Evolutionary conservation across 495 filamentous ascomycete genomes (phyloP).

Genomic region (Pseudotulostoma volvatum): DNA sequence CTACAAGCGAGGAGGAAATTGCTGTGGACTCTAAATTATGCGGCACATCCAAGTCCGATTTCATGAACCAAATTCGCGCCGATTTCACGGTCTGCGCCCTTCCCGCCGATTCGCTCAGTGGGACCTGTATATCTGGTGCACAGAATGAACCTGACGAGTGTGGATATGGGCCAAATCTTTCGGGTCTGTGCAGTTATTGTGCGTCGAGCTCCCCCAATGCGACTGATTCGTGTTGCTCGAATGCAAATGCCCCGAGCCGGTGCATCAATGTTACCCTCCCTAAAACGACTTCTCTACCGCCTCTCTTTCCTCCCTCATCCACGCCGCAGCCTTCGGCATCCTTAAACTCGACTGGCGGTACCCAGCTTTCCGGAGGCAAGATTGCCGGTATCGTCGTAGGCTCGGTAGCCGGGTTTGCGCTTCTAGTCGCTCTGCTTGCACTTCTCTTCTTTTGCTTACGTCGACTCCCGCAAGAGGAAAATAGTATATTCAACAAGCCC

Average conservation of each 20-base stretch:
- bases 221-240: constrained; percentile 89
- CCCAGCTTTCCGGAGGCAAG: constrained; percentile 52
- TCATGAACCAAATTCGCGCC: constrained; percentile 64
- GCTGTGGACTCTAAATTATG: constrained; percentile 61
- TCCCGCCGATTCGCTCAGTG: constrained; percentile 59
- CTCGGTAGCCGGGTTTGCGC: constrained; percentile 50
- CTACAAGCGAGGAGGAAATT: constrained; percentile 74
- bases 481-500: constrained; percentile 70
- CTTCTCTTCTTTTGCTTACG: constrained; percentile 43
- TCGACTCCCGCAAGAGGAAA: constrained; percentile 40
- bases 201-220: constrained; percentile 65
- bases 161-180: constrained; percentile 64
- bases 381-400: constrained; percentile 89
- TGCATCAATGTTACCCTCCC: constrained; percentile 66
- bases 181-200: constrained; percentile 81
- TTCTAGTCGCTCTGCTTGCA: constrained; percentile 46
- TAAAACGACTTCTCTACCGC: constrained; percentile 46
- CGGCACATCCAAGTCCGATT: constrained; percentile 40
- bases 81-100: constrained; percentile 84
- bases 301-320: constrained; percentile 39
- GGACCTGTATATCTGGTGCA: constrained; percentile 56
- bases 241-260: constrained; percentile 49
- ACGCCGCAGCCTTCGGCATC: constrained; percentile 25
- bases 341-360: constrained; percentile 2
- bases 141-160: constrained; percentile 78